Conservation (phyloP, 1,139 yeast species). For the Zhuliangozyma blackwelliae region DNA sequence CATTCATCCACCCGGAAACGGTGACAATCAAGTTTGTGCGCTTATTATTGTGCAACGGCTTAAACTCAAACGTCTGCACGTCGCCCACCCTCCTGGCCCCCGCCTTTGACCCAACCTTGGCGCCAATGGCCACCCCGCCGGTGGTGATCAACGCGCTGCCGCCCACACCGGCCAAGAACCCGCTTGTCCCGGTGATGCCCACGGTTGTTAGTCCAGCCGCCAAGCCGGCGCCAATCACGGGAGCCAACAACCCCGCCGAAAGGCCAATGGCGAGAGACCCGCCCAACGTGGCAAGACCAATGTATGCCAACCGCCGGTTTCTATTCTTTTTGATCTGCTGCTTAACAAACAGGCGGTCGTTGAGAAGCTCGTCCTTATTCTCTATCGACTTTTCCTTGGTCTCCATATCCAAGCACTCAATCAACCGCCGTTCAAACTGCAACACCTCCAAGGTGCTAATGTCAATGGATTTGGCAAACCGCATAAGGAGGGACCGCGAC, state of each 20-base stretch:
- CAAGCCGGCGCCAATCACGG: constrained; percentile 96
- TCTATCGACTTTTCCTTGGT: constrained; percentile 51
- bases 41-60: constrained; percentile 87
- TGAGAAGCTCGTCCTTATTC: constrained; percentile 67
- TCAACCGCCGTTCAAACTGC: constrained; percentile 87
- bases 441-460: constrained; percentile 62
- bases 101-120: constrained; percentile 79
- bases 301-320: constrained; percentile 71
- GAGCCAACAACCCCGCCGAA: constrained; percentile 93
- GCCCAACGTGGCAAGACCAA: constrained; percentile 95
- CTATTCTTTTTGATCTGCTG: constrained; percentile 62
- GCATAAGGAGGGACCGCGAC: constrained; percentile 68
- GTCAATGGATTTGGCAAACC: constrained; percentile 60
- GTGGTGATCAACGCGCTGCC: constrained; percentile 94
- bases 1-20: constrained; percentile 97
- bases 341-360: constrained; percentile 68
- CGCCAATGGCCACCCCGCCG: constrained; percentile 89
- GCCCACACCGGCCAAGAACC: constrained; percentile 93
- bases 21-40: constrained; percentile 86
- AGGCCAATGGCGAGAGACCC: constrained; percentile 93
- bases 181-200: constrained; percentile 88
- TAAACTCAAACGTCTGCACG: constrained; percentile 88
- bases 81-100: constrained; percentile 87
- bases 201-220: constrained; percentile 96
- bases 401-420: constrained; percentile 86